Evolutionary conservation across 1,284 basidiomycete species (phyloP), one percentile per base, ranked within the genome.

Genomic region (Flammula alnicola): DNA sequence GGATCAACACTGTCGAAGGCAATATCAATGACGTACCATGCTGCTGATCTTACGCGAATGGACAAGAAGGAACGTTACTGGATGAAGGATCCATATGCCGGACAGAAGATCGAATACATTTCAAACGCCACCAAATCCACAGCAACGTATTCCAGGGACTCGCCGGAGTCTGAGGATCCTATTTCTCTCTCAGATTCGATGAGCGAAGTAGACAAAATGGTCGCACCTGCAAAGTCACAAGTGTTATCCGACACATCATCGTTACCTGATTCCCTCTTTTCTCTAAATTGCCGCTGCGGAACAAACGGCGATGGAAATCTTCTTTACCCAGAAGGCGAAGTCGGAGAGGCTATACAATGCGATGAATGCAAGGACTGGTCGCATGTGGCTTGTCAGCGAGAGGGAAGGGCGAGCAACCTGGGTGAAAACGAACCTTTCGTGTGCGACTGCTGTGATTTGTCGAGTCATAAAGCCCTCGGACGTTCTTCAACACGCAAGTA

Each of bases 351-450:
- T 5, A 58, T 65, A 31, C 54, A 63, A 45, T 67, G 65, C 37
- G 35, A 55, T 12, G 8, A 14, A 25, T 67, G 63, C 19, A n/a
- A 43, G 0, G 37, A 54, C 7, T 64, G 60, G 53, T 60, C 56
- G 2, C 63, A 67, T 49, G 44, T 63, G n/a, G 58, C 63, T 2
- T 67, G 63, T 46, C 61, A 64, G 43, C 9, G 25, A 25, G 32
- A 58, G 25, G 54, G 54, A 30, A 11, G 52, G 22, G 56, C 56
- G n/a, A 46, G 51, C 26, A 39, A 38, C 16, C 29, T 56, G 2
- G 17, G 8, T 1, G 7, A 43, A 5, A 48, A 52, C 5, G 36
- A 52, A 3, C 12, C 36, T 6, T 61, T 63, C 36, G 23, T 52
- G 2, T 61, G 60, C 48, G 52, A 59, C 47, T 31, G 37, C 4